These are phyloP conservation scores for Hypomyces perniciosus DNA, from an alignment of 2,329 filamentous ascomycete genomes.

Conservation along the genomic window DNA sequence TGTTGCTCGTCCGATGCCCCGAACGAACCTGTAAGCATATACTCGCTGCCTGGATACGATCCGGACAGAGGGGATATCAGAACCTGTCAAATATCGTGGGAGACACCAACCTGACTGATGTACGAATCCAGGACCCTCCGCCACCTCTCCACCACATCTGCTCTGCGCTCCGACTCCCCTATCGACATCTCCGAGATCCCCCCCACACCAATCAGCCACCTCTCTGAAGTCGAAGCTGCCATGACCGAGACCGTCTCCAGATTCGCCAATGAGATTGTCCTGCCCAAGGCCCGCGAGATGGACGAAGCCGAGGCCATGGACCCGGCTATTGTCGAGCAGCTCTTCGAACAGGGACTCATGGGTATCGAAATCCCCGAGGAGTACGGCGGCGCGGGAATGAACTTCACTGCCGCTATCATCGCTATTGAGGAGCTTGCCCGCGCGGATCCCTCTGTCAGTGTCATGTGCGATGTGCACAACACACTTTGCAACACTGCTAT, in stretches of 20 bases:
- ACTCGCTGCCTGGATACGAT: background rate
- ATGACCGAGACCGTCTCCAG: constrained; percentile 89
- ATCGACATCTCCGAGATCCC: constrained; percentile 68
- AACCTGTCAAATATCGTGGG: background rate
- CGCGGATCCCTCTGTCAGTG: constrained; percentile 89
- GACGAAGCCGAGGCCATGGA: constrained; percentile 97
- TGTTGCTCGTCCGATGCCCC: constrained; percentile 18
- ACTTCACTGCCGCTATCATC: constrained; percentile 93
- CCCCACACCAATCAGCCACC: constrained; percentile 87
- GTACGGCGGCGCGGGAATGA: constrained; percentile 95
- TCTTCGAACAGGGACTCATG: constrained; percentile 98
- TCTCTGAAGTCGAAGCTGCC: constrained; percentile 81
- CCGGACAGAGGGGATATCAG: background rate
- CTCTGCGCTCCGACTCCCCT: constrained; percentile 38
- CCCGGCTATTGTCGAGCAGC: constrained; percentile 75
- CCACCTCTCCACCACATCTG: constrained; percentile 54
- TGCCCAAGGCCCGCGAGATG: constrained; percentile 93
- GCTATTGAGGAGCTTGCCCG: constrained; percentile 95
- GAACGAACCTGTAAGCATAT: constrained; percentile 23
- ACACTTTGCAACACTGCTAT: constrained; percentile 94
- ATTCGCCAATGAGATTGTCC: constrained; percentile 82
- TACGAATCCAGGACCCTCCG: constrained; percentile 33
- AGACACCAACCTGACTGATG: constrained; percentile 4
- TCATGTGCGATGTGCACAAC: constrained; percentile 96
- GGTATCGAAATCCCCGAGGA: constrained; percentile 96